Conservation (phyloP, 257 asterid genomes). For the Petrea volubilis region DNA sequence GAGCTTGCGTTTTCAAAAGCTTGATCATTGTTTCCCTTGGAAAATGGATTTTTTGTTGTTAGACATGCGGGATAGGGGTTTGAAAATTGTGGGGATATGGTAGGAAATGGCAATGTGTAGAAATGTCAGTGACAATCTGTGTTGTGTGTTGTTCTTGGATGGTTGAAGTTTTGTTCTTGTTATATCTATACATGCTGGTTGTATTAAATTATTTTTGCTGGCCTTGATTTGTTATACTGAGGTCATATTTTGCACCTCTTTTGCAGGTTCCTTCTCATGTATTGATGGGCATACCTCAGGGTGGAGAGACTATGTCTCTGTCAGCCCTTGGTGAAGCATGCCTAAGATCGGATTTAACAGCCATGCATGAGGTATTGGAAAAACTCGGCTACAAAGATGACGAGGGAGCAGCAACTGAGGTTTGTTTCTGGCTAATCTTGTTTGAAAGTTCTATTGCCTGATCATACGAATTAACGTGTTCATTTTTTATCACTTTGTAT, state of each 20-base stretch:
- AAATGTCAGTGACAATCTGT: too few relatives aligned
- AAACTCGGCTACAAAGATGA: constrained; percentile 73
- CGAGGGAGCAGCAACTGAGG: constrained; percentile 79
- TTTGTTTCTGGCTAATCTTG: constrained; percentile 29
- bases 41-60: too few relatives aligned
- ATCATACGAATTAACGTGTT: not conserved
- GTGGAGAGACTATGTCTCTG: constrained; percentile 45
- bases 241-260: not conserved
- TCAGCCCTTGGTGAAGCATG: constrained; percentile 74
- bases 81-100: too few relatives aligned
- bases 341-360: constrained; percentile 66
- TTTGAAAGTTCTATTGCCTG: not conserved
- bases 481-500: too few relatives aligned
- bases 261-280: constrained; percentile 64
- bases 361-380: constrained; percentile 68
- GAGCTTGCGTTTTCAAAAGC: too few relatives aligned
- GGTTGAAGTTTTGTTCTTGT: too few relatives aligned
- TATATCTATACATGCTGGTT: too few relatives aligned
- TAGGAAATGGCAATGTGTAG: too few relatives aligned
- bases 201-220: not conserved
- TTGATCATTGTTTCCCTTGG: too few relatives aligned
- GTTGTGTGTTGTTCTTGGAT: too few relatives aligned
- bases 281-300: constrained; percentile 62
- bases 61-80: too few relatives aligned
- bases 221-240: not conserved